Evolutionary conservation across 768 basidiomycete species (phyloP), one percentile per base, ranked within the genome.

Genomic region (Tricholoma terreum): DNA sequence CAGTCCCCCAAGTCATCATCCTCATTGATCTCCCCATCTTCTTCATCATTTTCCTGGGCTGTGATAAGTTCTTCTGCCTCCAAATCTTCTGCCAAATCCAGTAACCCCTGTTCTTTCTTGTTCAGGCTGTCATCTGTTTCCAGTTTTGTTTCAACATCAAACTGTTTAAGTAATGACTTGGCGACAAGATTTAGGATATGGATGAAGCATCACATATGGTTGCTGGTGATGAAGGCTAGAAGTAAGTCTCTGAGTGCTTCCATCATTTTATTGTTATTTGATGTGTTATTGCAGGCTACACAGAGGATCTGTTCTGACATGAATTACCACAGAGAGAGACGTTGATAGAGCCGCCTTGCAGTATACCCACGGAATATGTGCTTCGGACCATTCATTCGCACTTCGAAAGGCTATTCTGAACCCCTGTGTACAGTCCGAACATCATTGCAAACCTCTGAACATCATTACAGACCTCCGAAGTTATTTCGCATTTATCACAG

Each of bases 1-100:
- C 31, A 66, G 55, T 69, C 66, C 56, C 15, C 12, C 17, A 19
- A 27, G n/a, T 19, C 21, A 36, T 19, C 51, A 27, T 30, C 27
- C 27, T 43, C 43, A n/a, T 30, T 8, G 11, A 17, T 46, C 27
- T 46, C 45, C 3, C 34, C 38, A 40, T n/a, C 38, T n/a, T 40
- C 38, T 3, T n/a, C n/a, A 17, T 40, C 38, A 2, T 7, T 40
- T 17, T 40, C n/a, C n/a, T 40, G 38, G 14, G 38, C 38, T n/a
- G 14, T 40, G 7, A 7, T 40, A 7, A 40, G 38, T 40, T 40
- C 38, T 17, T 40, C 38, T 7, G 2, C 38, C 7, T 40, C 38
- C 38, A 40, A 40, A 17, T 40, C 38, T n/a, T 15, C 38, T 17
- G n/a, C 38, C 38, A 40, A 40, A 15, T 17, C 38, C n/a, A 40